Evolutionary conservation across 108 stramenopile genomes (phyloP), one percentile per base, ranked within the genome.

Genomic region (Tribonema minus): DNA sequence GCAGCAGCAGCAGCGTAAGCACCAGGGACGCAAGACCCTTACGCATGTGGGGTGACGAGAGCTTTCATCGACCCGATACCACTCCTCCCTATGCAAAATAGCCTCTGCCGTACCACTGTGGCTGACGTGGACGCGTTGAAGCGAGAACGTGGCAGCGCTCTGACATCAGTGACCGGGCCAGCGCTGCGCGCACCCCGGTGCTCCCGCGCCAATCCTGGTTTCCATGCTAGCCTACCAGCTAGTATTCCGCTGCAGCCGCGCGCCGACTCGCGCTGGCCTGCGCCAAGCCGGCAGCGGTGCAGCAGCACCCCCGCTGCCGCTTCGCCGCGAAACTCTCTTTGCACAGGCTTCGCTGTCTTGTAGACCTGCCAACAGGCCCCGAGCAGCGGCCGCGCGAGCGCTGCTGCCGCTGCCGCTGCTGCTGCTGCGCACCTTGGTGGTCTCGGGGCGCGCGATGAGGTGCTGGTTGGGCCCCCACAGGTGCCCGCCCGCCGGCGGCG

Each of bases 381-480:
- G 32, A 29, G 0, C 5, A 5, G 30, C n/a, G n/a, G n/a, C n/a
- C n/a, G n/a, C n/a, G n/a, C n/a, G n/a, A n/a, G n/a, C n/a, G n/a
- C n/a, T n/a, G 36, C 0, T 31, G 54, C 2, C 0, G 5, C 26
- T 30, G 31, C 5, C 38, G 62, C 71, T 37, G 64, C n/a, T n/a
- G n/a, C n/a, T n/a, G n/a, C n/a, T n/a, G n/a, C n/a, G n/a, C n/a
- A n/a, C n/a, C n/a, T n/a, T 32, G 6, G 32, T 74, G n/a, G 27
- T 54, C 25, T 74, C 72, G 12, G 72, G 72, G 4, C 40, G 1
- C 25, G 72, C 31, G 6, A 28, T 65, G 29, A 74, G 46, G 27
- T 72, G 72, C 35, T 74, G 72, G 26, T 36, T 34, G n/a, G n/a
- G n/a, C 0, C 9, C 37, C 72, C 72, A 74, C 32, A 74, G 32